Base-by-base conservation (phyloP, 176 grass and related monocot genomes). In the Elaeis guineensis region DNA sequence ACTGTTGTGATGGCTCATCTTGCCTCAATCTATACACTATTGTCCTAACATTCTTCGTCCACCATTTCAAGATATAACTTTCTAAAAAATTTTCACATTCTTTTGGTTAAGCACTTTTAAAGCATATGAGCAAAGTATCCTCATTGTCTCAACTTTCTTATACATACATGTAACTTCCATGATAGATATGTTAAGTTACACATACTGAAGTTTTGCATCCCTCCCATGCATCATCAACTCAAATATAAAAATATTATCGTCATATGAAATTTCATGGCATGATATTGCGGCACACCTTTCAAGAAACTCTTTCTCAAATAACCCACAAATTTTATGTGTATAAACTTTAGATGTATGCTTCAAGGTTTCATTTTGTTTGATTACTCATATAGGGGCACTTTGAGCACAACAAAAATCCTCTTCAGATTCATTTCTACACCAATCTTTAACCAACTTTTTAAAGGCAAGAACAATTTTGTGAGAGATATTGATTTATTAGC, bases 301-400 rank as follows among this genome's bases (percentile, higher is more conserved):
- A 22, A 87, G 76, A 87, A 80, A 92, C 75, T 92, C 77, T 4
- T 74, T 78, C 59, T 92, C 83, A n/a, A 92, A 92, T 29, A 92
- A 26, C 57, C 83, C 83, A 69, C 83, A 92, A 56, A 87, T 86
- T 73, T 81, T 92, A 50, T 83, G 71, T 59, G 83, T 92, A 78
- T 92, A 92, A 19, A 83, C 76, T 51, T 78, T 87, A 55, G 80
- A 75, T 54, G 88, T 83, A 39, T 92, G 83, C 64, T 87, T 83
- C 68, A 87, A 75, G 76, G 87, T 83, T 60, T 83, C 83, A 78
- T 75, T 86, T 57, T 92, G 76, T 48, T 76, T 86, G 59, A 87
- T 83, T 54, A 74, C 79, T 58, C 79, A 83, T 55, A 57, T 58
- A 62, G 72, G 77, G 23, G 88, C 64, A 55, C 78, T 87, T 60